Conservation (phyloP, 441 rosid genomes). For the Geranium incanum region DNA sequence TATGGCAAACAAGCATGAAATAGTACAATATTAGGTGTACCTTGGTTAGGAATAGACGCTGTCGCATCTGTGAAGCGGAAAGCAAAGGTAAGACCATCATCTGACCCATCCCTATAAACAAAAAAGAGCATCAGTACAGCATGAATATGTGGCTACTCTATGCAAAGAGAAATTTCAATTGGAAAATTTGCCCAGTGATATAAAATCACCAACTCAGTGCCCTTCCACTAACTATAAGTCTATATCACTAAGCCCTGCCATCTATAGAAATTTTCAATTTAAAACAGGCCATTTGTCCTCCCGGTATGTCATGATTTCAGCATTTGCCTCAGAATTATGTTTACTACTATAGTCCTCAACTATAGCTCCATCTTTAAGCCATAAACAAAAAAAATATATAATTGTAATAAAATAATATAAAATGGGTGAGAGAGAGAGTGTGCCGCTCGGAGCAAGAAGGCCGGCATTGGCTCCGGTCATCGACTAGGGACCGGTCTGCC, state of each 20-base stretch:
- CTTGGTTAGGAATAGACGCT: constrained; percentile 9
- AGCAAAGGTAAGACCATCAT: constrained; percentile 9
- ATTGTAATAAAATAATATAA: too few relatives aligned
- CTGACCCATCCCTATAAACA: constrained; percentile 13
- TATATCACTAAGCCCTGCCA: neutral
- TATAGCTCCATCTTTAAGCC: neutral
- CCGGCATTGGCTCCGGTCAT: too few relatives aligned
- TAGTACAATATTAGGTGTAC: neutral
- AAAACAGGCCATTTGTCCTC: neutral
- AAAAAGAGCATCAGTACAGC: constrained; percentile 1
- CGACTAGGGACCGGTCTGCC: too few relatives aligned
- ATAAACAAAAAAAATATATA: too few relatives aligned
- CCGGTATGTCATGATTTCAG: neutral
- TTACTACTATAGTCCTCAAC: neutral
- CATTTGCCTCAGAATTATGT: neutral
- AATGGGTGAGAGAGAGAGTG: too few relatives aligned
- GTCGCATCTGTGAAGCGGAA: constrained; percentile 8
- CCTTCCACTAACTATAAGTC: neutral
- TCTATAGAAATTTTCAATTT: neutral
- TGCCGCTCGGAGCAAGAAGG: too few relatives aligned
- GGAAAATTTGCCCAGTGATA: neutral
- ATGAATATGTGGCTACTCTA: neutral
- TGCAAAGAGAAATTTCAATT: neutral
- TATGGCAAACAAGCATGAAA: neutral
- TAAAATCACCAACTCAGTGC: constrained; percentile 2